A percentile compares a stretch with the other conserved stretches of the same genome.
Evolutionary conservation across 1,139 yeast genomes (phyloP).

Genomic region (Sugiyamaella paludigena): DNA sequence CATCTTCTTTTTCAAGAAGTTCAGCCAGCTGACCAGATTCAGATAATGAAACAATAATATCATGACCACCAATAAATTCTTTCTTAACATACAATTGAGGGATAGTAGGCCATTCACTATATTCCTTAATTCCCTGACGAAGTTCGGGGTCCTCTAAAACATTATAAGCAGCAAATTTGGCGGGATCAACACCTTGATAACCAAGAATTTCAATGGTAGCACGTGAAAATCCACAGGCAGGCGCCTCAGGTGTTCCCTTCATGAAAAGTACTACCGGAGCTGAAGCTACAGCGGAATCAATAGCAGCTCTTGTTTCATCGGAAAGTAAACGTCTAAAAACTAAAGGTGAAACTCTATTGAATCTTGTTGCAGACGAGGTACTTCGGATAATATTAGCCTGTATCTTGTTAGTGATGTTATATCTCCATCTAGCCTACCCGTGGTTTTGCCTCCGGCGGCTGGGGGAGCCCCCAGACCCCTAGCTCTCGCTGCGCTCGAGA

Average conservation of each 20-base stretch:
- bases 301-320: slow-evolving; percentile 76
- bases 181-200: slow-evolving; percentile 96
- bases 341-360: slow-evolving; percentile 2
- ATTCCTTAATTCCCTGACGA: slow-evolving; percentile 91
- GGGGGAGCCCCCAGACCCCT: too few species aligned
- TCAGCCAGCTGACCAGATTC: slow-evolving; percentile 89
- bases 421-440: too few species aligned
- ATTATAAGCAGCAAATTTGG: slow-evolving; percentile 93
- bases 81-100: slow-evolving; percentile 57
- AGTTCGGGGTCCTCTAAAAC: slow-evolving; percentile 93
- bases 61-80: slow-evolving; percentile 98
- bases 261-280: slow-evolving; percentile 90
- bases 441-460: too few species aligned
- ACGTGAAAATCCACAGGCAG: slow-evolving; percentile 96
- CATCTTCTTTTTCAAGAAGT: slow-evolving; percentile 72
- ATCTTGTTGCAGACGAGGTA: neutral
- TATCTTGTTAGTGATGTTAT: neutral
- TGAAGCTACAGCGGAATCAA: slow-evolving; percentile 75
- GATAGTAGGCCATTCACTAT: slow-evolving; percentile 91
- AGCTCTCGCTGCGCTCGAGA: too few species aligned
- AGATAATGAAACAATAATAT: slow-evolving; percentile 89
- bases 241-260: slow-evolving; percentile 85
- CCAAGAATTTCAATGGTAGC: slow-evolving; percentile 93
- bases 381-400: slow-evolving; percentile 1
- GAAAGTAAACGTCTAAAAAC: slow-evolving; percentile 56